Conservation (phyloP, 768 basidiomycete species). For the Amanita thiersii region DNA sequence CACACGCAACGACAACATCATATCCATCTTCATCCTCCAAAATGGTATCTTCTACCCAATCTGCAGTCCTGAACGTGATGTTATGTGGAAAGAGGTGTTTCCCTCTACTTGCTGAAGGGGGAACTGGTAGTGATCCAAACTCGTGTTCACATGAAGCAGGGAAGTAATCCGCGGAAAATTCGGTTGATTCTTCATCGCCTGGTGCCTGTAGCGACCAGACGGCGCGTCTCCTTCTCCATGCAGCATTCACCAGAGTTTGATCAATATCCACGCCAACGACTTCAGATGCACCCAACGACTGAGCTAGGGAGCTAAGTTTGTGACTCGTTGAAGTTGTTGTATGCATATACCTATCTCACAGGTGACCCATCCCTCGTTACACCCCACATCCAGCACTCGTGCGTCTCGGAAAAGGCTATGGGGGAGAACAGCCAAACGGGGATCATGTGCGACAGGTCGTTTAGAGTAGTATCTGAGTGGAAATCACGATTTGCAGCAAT, state of each 20-base stretch:
- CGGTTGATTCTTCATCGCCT: neutral
- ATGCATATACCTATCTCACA: conserved; percentile 65
- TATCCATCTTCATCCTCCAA: conserved; percentile 56
- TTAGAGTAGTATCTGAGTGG: conserved; percentile 66
- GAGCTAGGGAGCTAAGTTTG: conserved; percentile 36
- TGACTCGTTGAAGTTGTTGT: neutral
- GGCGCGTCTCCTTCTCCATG: conserved; percentile 63
- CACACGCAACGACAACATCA: conserved; percentile 76
- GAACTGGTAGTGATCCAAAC: conserved; percentile 69
- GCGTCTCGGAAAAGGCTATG: conserved; percentile 40
- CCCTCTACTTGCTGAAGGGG: conserved; percentile 25
- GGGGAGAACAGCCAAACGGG: conserved; percentile 58
- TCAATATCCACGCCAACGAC: conserved; percentile 87
- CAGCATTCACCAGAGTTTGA: conserved; percentile 58
- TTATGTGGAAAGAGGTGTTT: conserved; percentile 68
- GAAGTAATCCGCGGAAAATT: conserved; percentile 44
- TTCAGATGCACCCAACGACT: conserved; percentile 48
- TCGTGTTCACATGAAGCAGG: conserved; percentile 71
- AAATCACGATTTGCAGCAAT: conserved; percentile 2
- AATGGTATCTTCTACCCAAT: conserved; percentile 60
- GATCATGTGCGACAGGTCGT: conserved; percentile 51
- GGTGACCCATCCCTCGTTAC: conserved; percentile 81
- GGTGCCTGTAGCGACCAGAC: conserved; percentile 67
- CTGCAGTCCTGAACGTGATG: conserved; percentile 57
- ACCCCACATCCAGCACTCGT: conserved; percentile 75